phyloP scores from a whole-genome alignment of 148 eudicot genomes.

The Fallopia convolvulus region DNA sequence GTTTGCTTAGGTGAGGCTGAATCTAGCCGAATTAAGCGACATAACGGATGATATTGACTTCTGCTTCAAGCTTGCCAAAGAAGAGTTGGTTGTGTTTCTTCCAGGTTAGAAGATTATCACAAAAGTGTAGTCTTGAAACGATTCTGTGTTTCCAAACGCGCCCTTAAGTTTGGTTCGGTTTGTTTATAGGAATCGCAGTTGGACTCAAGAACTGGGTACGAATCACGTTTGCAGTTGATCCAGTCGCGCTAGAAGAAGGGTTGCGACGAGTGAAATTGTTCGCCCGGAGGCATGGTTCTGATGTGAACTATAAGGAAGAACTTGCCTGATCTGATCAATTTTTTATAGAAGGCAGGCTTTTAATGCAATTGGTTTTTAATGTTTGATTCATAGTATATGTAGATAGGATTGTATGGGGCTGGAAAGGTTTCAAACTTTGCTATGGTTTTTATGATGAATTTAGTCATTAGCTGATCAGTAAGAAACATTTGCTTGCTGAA shows the following conservation, averaged over 20 bases:
- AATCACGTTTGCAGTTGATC: conserved; percentile 70
- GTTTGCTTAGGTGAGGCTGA: conserved; percentile 40
- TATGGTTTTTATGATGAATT: not conserved
- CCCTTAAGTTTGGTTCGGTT: not conserved
- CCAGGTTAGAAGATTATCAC: conserved; percentile 37
- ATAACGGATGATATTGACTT: conserved; percentile 56
- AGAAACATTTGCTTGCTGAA: not conserved
- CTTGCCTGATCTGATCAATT: not conserved
- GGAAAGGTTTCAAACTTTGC: not conserved
- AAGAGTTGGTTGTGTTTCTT: conserved; percentile 53
- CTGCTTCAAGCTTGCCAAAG: conserved; percentile 60
- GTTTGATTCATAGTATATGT: not conserved
- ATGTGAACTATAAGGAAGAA: not conserved
- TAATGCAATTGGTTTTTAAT: not conserved
- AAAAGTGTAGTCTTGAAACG: not conserved
- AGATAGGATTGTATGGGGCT: not conserved
- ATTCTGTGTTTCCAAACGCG: too few species aligned
- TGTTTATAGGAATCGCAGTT: conserved; percentile 54
- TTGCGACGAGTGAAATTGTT: conserved; percentile 41
- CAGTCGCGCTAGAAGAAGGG: conserved; percentile 65
- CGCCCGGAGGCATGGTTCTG: conserved; percentile 22
- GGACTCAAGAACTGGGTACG: conserved; percentile 80
- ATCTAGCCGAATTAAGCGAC: conserved; percentile 36
- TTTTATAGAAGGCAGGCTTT: not conserved
- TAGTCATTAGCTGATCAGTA: not conserved